Conservation (phyloP, 176 grass and related monocot genomes). For the Juncus effusus region DNA sequence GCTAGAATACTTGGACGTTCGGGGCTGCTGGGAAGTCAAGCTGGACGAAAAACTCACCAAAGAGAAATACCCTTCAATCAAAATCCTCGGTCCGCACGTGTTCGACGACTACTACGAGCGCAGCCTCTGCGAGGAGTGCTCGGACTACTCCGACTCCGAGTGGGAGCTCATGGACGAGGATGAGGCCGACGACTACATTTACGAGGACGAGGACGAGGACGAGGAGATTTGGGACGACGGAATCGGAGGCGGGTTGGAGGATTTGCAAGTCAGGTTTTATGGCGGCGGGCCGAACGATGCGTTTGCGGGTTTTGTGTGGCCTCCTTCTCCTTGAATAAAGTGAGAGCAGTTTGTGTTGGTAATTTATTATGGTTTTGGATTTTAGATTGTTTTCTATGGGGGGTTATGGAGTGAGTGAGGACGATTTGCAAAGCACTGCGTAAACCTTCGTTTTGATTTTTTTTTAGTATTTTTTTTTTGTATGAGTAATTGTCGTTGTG, state of each 20-base stretch:
- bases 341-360: conserved; percentile 8
- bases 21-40: conserved; percentile 89
- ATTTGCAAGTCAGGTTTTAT: conserved; percentile 84
- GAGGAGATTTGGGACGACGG: conserved; percentile 71
- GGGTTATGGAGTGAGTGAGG: too few species aligned
- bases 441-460: background rate
- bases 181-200: conserved; percentile 1
- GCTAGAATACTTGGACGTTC: conserved; percentile 72
- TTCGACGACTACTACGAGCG: conserved; percentile 76
- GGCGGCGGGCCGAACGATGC: conserved; percentile 59
- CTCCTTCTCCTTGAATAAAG: conserved; percentile 63
- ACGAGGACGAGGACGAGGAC: conserved; percentile 56
- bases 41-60: conserved; percentile 56
- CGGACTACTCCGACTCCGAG: conserved; percentile 77
- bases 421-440: background rate
- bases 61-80: conserved; percentile 48
- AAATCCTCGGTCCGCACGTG: conserved; percentile 56
- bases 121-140: conserved; percentile 80
- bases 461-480: conserved; percentile 7
- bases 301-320: conserved; percentile 69
- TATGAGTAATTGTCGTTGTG: conserved; percentile 7
- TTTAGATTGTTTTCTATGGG: too few species aligned
- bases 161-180: conserved; percentile 80
- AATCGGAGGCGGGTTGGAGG: conserved; percentile 53
- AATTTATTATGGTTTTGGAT: background rate